Conservation (phyloP, 768 basidiomycete genomes). For the Boletus insuetus region DNA sequence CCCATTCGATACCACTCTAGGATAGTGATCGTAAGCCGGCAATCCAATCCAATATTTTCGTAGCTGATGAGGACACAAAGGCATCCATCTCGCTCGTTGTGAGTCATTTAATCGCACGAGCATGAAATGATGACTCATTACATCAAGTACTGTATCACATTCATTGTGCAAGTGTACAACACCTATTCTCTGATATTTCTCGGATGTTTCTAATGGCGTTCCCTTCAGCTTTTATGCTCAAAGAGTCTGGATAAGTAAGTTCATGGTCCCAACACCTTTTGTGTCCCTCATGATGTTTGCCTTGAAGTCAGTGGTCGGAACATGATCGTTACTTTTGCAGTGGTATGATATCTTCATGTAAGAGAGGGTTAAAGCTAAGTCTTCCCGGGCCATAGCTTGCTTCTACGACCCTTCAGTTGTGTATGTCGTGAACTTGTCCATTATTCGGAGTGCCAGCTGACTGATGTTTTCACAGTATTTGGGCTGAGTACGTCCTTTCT, state of each 20-base stretch:
- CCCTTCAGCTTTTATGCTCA: conserved; percentile 19
- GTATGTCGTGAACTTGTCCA: not conserved
- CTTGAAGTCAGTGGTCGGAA: conserved; percentile 14
- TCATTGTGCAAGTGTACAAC: conserved; percentile 14
- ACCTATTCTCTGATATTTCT: not conserved
- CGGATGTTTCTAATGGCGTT: not conserved
- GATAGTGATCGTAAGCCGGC: not conserved
- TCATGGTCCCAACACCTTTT: not conserved
- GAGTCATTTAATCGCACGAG: not conserved
- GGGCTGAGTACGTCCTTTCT: conserved; percentile 6
- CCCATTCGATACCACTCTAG: not conserved
- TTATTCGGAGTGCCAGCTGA: not conserved
- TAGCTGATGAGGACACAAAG: not conserved
- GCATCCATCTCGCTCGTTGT: not conserved
- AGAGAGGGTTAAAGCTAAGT: not conserved
- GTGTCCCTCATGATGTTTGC: not conserved
- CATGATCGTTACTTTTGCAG: conserved; percentile 6
- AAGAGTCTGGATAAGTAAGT: conserved; percentile 24
- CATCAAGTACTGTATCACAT: conserved; percentile 6
- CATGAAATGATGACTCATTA: not conserved
- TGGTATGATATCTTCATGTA: conserved; percentile 7
- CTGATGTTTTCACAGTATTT: not conserved
- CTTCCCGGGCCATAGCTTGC: conserved; percentile 1
- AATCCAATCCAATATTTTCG: not conserved
- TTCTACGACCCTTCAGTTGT: conserved; percentile 3